phyloP scores from a whole-genome alignment of 73 alveolate genomes.

The Tetrahymena thermophila region DNA sequence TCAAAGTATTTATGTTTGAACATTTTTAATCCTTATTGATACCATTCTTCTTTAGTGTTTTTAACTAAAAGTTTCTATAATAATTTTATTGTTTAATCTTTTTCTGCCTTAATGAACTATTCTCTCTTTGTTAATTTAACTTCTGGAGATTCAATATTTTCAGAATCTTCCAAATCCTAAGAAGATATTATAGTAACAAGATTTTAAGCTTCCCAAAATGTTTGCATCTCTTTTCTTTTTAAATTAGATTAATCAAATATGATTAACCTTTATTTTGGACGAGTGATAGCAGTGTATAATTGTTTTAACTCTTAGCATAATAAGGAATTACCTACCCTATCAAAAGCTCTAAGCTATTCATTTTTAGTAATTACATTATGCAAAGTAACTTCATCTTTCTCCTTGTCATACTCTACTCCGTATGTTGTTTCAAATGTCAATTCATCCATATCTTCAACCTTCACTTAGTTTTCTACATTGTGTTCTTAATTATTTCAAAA shows the following conservation, averaged over 20 bases:
- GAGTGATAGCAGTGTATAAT: constrained; percentile 78
- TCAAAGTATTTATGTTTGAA: constrained; percentile 66
- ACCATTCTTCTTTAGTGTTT: constrained; percentile 59
- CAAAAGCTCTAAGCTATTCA: constrained; percentile 12
- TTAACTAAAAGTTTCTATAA: not conserved
- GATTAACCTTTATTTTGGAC: constrained; percentile 72
- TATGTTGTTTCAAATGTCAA: not conserved
- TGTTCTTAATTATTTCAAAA: not conserved
- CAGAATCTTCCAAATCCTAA: constrained; percentile 4
- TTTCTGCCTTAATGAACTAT: not conserved
- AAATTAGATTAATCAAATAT: constrained; percentile 63
- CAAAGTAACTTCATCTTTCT: not conserved
- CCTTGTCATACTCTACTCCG: not conserved
- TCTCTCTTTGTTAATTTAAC: constrained; percentile 39
- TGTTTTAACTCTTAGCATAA: constrained; percentile 73
- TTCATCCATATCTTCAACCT: not conserved
- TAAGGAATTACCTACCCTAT: constrained; percentile 1
- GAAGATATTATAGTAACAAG: constrained; percentile 29
- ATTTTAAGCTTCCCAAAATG: constrained; percentile 62
- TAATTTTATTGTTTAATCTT: not conserved
- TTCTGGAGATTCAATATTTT: not conserved
- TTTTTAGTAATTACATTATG: not conserved
- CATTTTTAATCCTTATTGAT: constrained; percentile 64
- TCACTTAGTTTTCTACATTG: not conserved
- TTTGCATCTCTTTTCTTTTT: constrained; percentile 46